These are phyloP conservation scores for Penicillium palitans DNA, from an alignment of 2,329 filamentous ascomycete genomes.

Conservation along the genomic window DNA sequence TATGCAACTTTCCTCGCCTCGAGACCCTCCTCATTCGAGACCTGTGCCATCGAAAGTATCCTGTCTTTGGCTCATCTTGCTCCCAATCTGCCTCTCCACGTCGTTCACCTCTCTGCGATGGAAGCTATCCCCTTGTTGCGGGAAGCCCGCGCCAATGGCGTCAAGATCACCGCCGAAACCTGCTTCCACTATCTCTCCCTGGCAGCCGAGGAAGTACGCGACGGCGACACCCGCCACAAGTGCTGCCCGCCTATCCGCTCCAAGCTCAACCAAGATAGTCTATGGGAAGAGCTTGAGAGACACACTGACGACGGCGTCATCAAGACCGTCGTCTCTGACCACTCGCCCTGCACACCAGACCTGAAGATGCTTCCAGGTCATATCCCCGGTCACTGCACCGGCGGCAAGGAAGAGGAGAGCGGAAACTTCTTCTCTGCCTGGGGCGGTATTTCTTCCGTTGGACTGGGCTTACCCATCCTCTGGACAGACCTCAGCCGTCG, in stretches of 20 bases:
- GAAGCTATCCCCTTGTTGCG: constrained; percentile 81
- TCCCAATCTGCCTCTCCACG: constrained; percentile 81
- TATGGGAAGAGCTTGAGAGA: constrained; percentile 77
- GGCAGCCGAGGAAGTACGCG: constrained; percentile 74
- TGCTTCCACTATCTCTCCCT: constrained; percentile 94
- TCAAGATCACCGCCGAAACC: constrained; percentile 90
- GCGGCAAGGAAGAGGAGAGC: constrained; percentile 37
- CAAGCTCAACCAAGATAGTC: constrained; percentile 74
- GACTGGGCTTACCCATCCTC: constrained; percentile 86
- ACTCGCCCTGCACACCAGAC: constrained; percentile 93
- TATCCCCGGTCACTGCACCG: constrained; percentile 54
- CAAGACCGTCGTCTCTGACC: constrained; percentile 88
- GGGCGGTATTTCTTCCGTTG: constrained; percentile 94
- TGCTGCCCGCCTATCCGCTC: constrained; percentile 91
- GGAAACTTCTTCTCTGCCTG: constrained; percentile 96
- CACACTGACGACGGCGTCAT: constrained; percentile 72
- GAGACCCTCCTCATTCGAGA: constrained; percentile 85
- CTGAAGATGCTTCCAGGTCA: constrained; percentile 80
- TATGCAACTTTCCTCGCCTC: constrained; percentile 93
- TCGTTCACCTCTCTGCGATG: constrained; percentile 88
- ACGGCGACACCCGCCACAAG: constrained; percentile 89
- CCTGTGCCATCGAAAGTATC: constrained; percentile 84
- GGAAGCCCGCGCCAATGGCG: constrained; percentile 67
- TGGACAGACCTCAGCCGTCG: constrained; percentile 73
- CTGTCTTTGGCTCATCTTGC: constrained; percentile 77